Base-by-base conservation (phyloP, 768 basidiomycete species). In the Arthromyces matolae region DNA sequence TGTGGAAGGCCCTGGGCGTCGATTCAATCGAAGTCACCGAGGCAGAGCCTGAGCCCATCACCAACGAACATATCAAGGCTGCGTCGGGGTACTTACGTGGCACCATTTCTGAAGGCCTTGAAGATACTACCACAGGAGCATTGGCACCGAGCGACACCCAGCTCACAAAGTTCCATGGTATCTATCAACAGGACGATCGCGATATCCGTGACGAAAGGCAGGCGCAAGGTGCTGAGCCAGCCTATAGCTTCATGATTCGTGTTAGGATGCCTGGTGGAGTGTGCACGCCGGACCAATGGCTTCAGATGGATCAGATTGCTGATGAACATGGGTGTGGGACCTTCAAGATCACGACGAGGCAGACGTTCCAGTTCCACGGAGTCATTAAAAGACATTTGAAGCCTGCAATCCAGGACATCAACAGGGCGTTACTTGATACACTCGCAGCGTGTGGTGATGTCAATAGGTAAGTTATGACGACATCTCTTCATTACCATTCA, bases 291-390 rank as follows among this genome's bases (percentile, higher is more conserved):
- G 70, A 80, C 29, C 96, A 99, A 69, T 98, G 96, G 96, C 71
- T 94, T 42, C 80, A 85, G 56, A 92, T 99, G 83, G 92, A 97
- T 69, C 86, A 86, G 58, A 97, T 99, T 57, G 82, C 96, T 45
- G 96, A 98, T 63, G 90, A 93, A 65, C 91, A 93, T 65, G 96
- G 93, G 5, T 88, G 82, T 51, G 83, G 88, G 37, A 92, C 94
- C 5, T 88, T 98, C 72, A 99, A 99, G 76, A 84, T 99, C 55
- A 99, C 96, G 38, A 99, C 96, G 27, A 79, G 96, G 52, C 84
- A 93, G 65, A 99, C 96, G 8, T 99, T 98, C 86, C 96, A 99
- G 70, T 98, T 96, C 78, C 96, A 99, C 66, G 96, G 96, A 47
- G 90, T 99, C 58, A 92, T 99, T 73, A 99, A 99, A 76, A 79